These are phyloP conservation scores for Candolleomyces aberdarensis DNA, from an alignment of 768 basidiomycete genomes.

Conservation along the genomic window DNA sequence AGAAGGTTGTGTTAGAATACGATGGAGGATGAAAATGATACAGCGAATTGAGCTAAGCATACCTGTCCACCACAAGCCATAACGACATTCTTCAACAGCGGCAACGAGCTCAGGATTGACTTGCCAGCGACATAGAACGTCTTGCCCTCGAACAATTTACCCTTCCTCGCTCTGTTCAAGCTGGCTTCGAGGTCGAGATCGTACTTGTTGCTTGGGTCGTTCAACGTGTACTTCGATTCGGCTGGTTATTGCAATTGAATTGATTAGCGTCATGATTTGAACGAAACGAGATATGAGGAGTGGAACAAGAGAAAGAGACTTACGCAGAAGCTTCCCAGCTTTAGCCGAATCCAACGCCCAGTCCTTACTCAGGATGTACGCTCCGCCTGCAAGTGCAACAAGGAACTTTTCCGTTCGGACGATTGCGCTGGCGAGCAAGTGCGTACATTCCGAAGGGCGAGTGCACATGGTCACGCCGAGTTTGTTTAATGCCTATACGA, in stretches of 20 bases:
- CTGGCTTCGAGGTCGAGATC: constrained; percentile 61
- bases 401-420: constrained; percentile 89
- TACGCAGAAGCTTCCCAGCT: constrained; percentile 60
- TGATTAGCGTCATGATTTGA: not conserved
- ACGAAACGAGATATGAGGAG: not conserved
- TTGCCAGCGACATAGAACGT: constrained; percentile 75
- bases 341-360: constrained; percentile 68
- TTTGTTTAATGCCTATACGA: constrained; percentile 50
- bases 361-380: constrained; percentile 57
- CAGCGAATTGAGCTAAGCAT: constrained; percentile 10
- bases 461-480: constrained; percentile 66
- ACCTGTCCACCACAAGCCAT: constrained; percentile 72
- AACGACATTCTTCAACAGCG: constrained; percentile 68
- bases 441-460: constrained; percentile 68
- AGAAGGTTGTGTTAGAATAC: not conserved
- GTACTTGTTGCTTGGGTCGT: constrained; percentile 58
- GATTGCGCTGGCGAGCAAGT: constrained; percentile 66
- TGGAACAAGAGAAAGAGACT: constrained; percentile 22
- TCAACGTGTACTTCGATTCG: constrained; percentile 55
- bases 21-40: not conserved
- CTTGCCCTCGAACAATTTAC: constrained; percentile 59
- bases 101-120: constrained; percentile 49
- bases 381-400: constrained; percentile 62
- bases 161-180: constrained; percentile 54
- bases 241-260: constrained; percentile 37